These are phyloP conservation scores for Dendrocalamus latiflorus DNA, from an alignment of 202 grass and related monocot species.

Conservation along the genomic window DNA sequence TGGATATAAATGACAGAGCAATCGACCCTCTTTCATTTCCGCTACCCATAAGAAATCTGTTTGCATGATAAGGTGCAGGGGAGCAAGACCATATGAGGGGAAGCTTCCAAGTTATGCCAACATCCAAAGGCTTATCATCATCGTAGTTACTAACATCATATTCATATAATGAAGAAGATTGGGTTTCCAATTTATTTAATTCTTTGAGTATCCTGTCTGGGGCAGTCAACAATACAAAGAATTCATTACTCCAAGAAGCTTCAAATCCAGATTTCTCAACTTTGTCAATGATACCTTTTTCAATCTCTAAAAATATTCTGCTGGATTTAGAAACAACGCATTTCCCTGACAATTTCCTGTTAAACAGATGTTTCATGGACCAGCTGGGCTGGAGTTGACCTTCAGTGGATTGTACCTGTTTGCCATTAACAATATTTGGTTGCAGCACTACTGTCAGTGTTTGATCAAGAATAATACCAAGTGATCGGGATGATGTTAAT, in stretches of 20 bases:
- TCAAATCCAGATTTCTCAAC: slow-evolving; percentile 39
- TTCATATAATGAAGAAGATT: slow-evolving; percentile 57
- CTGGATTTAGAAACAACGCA: slow-evolving; percentile 74
- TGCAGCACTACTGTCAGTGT: slow-evolving; percentile 75
- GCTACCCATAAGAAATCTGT: too few relatives aligned
- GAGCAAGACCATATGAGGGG: slow-evolving; percentile 58
- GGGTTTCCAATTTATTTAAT: slow-evolving; percentile 28
- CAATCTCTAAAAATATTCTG: slow-evolving; percentile 80
- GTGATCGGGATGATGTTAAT: slow-evolving; percentile 45
- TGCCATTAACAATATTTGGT: slow-evolving; percentile 36
- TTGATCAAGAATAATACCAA: slow-evolving; percentile 79
- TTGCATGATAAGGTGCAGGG: too few relatives aligned
- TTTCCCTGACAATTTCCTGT: slow-evolving; percentile 60
- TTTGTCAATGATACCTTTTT: slow-evolving; percentile 40
- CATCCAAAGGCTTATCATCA: slow-evolving; percentile 64
- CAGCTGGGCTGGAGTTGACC: slow-evolving; percentile 66
- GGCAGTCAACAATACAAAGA: slow-evolving; percentile 51
- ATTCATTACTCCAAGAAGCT: slow-evolving; percentile 46
- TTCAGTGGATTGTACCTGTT: slow-evolving; percentile 30
- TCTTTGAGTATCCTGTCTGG: slow-evolving; percentile 62
- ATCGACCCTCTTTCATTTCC: too few relatives aligned
- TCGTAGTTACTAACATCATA: slow-evolving; percentile 67
- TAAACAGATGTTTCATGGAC: slow-evolving; percentile 81
- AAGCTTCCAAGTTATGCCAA: slow-evolving; percentile 78
- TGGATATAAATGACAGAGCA: too few relatives aligned